Conservation (phyloP, 2,329 filamentous ascomycete genomes). For the Fusarium sp. region DNA sequence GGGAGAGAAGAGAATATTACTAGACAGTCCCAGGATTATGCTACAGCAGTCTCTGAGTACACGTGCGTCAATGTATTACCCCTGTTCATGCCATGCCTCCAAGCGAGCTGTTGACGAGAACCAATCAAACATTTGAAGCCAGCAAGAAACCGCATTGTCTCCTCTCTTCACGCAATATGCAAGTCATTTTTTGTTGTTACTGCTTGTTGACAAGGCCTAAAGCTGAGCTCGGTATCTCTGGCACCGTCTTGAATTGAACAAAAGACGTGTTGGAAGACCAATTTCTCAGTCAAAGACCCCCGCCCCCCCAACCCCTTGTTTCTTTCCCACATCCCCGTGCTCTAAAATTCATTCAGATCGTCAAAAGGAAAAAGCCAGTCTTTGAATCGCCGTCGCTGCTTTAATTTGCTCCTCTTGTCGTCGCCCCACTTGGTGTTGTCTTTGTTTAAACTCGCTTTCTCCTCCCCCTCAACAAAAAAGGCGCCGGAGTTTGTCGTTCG, state of each 20-base stretch:
- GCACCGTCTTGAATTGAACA: not conserved
- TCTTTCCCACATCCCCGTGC: constrained; percentile 14
- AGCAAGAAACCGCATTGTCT: not conserved
- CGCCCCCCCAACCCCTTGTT: not conserved
- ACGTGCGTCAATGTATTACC: not conserved
- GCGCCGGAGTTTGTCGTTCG: not conserved
- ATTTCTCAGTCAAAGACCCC: constrained; percentile 14
- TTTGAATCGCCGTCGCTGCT: constrained; percentile 24
- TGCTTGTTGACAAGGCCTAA: constrained; percentile 8
- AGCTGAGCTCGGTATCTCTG: not conserved
- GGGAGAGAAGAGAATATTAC: not conserved
- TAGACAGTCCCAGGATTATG: not conserved
- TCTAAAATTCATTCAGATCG: constrained; percentile 42
- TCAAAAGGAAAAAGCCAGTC: constrained; percentile 31
- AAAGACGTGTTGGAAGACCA: constrained; percentile 4
- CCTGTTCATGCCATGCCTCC: not conserved
- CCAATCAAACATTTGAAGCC: not conserved
- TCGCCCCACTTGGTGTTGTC: constrained; percentile 30
- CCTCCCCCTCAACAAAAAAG: constrained; percentile 2
- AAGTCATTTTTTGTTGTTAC: not conserved
- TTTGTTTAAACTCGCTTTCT: constrained; percentile 17
- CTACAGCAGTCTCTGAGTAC: not conserved
- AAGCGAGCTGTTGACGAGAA: too few relatives aligned
- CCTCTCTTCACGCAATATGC: not conserved
- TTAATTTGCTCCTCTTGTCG: constrained; percentile 31